phyloP scores from a whole-genome alignment of 2,329 filamentous ascomycete genomes.

The Mycosphaerelloides madeirae region DNA sequence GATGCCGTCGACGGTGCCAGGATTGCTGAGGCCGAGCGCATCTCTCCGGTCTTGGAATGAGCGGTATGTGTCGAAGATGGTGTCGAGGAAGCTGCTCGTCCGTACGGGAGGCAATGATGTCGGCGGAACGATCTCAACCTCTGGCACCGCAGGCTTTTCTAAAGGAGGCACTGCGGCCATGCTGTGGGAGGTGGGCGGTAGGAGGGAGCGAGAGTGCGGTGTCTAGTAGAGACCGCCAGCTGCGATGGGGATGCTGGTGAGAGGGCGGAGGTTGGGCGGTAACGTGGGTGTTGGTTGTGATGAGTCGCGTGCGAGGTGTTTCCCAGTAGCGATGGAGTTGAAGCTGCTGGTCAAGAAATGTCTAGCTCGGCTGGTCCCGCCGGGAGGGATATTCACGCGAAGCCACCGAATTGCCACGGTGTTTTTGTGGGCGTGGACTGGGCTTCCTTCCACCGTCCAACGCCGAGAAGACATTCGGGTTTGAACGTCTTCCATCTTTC shows the following conservation, averaged over 20 bases:
- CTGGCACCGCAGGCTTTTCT: slow-evolving; percentile 27
- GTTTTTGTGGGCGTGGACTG: too few relatives aligned
- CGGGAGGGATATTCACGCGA: too few relatives aligned
- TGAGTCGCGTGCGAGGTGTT: too few relatives aligned
- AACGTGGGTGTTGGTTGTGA: not conserved
- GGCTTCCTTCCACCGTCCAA: too few relatives aligned
- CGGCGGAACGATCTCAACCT: slow-evolving; percentile 17
- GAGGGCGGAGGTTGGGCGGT: not conserved
- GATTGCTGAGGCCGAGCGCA: slow-evolving; percentile 83
- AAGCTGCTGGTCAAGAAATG: too few relatives aligned
- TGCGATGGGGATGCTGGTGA: not conserved
- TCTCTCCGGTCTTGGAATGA: slow-evolving; percentile 81
- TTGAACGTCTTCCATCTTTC: too few relatives aligned
- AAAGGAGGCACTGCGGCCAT: slow-evolving; percentile 18
- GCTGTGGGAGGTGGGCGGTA: not conserved
- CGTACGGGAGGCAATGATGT: slow-evolving; percentile 20
- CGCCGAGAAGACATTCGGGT: too few relatives aligned
- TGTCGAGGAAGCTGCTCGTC: slow-evolving; percentile 29
- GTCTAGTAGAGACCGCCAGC: not conserved
- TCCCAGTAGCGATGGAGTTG: too few relatives aligned
- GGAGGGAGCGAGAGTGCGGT: not conserved
- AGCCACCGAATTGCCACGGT: too few relatives aligned
- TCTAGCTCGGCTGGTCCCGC: too few relatives aligned
- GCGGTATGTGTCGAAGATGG: slow-evolving; percentile 62
- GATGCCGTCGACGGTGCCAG: slow-evolving; percentile 85